phyloP scores from a whole-genome alignment of 2,329 filamentous ascomycete genomes.

The Aphanocladium album region DNA sequence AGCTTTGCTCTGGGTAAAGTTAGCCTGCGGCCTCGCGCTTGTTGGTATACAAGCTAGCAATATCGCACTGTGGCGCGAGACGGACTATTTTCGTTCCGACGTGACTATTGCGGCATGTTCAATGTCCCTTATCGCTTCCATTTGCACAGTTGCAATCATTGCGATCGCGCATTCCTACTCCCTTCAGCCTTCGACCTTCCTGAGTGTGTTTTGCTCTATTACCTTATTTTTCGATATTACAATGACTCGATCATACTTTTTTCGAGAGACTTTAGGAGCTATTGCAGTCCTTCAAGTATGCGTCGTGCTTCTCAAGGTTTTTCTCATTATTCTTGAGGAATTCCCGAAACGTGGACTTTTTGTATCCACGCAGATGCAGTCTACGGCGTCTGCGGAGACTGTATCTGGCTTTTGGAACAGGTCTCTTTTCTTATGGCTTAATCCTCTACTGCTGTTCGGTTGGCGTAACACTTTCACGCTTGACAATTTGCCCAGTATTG shows the following conservation, averaged over 20 bases:
- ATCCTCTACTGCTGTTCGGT: background rate
- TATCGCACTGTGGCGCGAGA: background rate
- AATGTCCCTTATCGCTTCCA: background rate
- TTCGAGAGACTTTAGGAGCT: background rate
- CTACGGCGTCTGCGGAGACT: background rate
- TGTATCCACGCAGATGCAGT: background rate
- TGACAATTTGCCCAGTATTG: background rate
- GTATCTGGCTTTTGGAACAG: slow-evolving; percentile 15
- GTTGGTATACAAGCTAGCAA: background rate
- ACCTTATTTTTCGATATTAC: background rate
- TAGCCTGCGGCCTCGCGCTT: background rate
- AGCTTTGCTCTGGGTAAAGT: background rate
- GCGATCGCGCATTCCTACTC: background rate
- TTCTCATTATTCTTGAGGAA: background rate
- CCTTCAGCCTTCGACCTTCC: background rate
- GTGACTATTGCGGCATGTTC: background rate
- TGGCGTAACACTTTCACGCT: background rate
- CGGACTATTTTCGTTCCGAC: background rate
- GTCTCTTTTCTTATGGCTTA: background rate
- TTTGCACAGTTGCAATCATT: background rate
- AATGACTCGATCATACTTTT: background rate
- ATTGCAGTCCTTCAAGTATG: background rate
- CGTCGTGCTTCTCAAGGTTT: background rate
- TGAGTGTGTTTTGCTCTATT: background rate
- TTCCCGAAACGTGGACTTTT: background rate